Conservation (phyloP, 192 early-diverging fungal genomes). For the Backusella morwellensis region DNA sequence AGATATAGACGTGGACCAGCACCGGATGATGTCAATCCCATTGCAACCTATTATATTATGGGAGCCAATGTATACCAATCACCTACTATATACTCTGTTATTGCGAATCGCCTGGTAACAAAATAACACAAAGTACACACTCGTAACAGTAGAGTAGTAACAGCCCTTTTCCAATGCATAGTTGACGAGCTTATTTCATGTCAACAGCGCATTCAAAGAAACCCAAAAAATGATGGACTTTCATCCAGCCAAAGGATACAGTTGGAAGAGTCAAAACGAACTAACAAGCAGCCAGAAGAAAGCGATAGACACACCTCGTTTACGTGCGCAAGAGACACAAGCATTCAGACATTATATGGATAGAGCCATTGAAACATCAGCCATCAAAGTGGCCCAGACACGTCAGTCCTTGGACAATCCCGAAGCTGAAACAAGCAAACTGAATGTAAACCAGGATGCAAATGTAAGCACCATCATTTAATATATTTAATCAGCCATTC, state of each 20-base stretch:
- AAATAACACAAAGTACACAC: not conserved
- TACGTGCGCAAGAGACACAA: conserved; percentile 32
- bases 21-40: conserved; percentile 55
- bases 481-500: not conserved
- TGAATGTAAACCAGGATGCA: not conserved
- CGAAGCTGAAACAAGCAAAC: conserved; percentile 15
- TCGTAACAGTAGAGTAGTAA: not conserved
- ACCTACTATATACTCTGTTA: conserved; percentile 66
- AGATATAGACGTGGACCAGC: conserved; percentile 49
- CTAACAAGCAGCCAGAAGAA: not conserved
- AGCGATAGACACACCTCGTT: not conserved
- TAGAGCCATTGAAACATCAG: conserved; percentile 31
- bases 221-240: conserved; percentile 52
- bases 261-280: conserved; percentile 40
- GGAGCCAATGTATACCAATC: conserved; percentile 74
- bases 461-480: not conserved
- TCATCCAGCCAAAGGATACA: conserved; percentile 57
- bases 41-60: conserved; percentile 67
- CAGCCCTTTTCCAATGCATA: conserved; percentile 8
- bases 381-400: conserved; percentile 17
- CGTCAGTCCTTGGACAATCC: conserved; percentile 13
- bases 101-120: conserved; percentile 63
- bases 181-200: conserved; percentile 50
- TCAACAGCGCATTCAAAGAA: conserved; percentile 57
- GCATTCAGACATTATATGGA: conserved; percentile 31